A percentile compares a stretch with the other conserved stretches of the same genome.
These are phyloP conservation scores for Fusarium subtropicale DNA, from an alignment of 2,329 filamentous ascomycete species.

Conservation along the genomic window DNA sequence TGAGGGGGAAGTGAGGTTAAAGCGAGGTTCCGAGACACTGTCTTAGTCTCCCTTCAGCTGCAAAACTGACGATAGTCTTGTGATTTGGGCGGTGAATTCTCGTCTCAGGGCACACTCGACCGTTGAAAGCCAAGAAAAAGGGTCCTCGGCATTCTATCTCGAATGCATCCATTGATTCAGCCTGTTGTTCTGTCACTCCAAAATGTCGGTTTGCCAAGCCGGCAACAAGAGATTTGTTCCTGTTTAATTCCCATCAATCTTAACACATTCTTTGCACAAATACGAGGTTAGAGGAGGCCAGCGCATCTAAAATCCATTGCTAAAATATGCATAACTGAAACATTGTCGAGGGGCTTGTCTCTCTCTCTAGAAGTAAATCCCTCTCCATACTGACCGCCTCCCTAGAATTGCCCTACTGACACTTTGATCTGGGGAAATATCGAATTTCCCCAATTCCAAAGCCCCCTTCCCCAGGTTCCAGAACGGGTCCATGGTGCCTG, in stretches of 20 bases:
- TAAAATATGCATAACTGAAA: conserved; percentile 6
- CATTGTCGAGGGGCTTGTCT: conserved; percentile 23
- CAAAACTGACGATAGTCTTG: background rate
- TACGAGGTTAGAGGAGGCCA: background rate
- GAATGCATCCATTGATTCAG: fast-evolving
- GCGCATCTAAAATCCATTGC: background rate
- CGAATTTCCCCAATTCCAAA: conserved; percentile 36
- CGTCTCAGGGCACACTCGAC: background rate
- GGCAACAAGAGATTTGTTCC: background rate
- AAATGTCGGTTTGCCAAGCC: background rate
- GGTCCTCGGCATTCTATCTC: background rate
- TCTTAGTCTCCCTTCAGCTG: conserved; percentile 20
- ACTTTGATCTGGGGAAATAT: conserved; percentile 25
- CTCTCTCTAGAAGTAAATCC: background rate
- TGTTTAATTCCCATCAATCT: background rate
- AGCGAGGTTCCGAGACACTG: conserved; percentile 35
- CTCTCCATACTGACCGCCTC: background rate
- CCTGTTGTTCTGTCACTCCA: background rate
- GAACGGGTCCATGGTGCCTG: background rate
- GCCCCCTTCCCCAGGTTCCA: conserved; percentile 16
- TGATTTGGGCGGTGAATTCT: background rate
- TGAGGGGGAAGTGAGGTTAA: background rate
- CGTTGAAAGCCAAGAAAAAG: background rate
- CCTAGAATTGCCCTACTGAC: background rate
- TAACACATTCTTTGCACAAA: conserved; percentile 10